A percentile compares a stretch with the other conserved stretches of the same genome.
Conservation (phyloP, 805 yeast genomes). For the Ogataea polymorpha region DNA sequence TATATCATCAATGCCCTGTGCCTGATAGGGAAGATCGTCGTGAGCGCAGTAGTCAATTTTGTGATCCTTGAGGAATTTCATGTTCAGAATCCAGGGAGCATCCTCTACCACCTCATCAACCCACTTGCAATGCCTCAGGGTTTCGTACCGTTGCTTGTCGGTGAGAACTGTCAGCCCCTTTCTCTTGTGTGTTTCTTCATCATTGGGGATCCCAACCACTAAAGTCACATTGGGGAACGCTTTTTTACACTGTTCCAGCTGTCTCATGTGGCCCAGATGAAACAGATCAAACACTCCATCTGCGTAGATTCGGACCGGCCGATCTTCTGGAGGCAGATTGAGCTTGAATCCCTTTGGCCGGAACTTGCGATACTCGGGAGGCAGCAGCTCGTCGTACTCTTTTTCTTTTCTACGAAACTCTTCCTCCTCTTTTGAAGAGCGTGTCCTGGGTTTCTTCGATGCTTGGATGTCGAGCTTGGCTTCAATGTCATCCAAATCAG, state of each 20-base stretch:
- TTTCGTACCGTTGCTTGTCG: conserved; percentile 85
- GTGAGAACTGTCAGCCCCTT: conserved; percentile 91
- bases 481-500: conserved; percentile 10
- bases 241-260: conserved; percentile 94
- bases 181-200: conserved; percentile 82
- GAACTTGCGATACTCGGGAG: conserved; percentile 67
- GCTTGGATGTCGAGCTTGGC: conserved; percentile 11
- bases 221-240: conserved; percentile 79
- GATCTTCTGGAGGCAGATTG: conserved; percentile 77
- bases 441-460: conserved; percentile 7
- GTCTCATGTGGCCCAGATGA: conserved; percentile 97
- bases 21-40: conserved; percentile 93
- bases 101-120: conserved; percentile 93
- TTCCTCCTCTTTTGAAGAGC: conserved; percentile 25
- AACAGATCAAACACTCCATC: conserved; percentile 97
- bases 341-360: conserved; percentile 78
- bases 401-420: conserved; percentile 44
- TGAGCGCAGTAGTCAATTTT: conserved; percentile 95
- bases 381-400: conserved; percentile 60
- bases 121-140: conserved; percentile 93
- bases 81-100: conserved; percentile 94
- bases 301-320: conserved; percentile 93
- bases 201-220: conserved; percentile 91
- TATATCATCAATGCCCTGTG: conserved; percentile 86
- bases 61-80: conserved; percentile 75